phyloP scores from a whole-genome alignment of 129 eudicot species.

The Rutidosis leptorrhynchoides region DNA sequence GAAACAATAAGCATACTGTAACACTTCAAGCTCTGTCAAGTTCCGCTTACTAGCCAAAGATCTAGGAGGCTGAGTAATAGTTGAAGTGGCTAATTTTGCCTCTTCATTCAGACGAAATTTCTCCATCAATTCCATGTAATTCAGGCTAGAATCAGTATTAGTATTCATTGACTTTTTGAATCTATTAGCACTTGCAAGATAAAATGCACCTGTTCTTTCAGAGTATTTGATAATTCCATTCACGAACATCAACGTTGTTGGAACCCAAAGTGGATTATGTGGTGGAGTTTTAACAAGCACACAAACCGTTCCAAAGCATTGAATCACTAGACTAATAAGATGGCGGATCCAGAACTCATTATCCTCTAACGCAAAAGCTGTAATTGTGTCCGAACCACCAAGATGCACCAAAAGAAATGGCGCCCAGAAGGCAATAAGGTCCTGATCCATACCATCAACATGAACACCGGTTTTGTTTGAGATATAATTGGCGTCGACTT shows the following conservation, averaged over 20 bases:
- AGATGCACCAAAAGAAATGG: slow-evolving; percentile 55
- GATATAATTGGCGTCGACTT: background rate
- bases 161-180: slow-evolving; percentile 47
- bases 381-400: slow-evolving; percentile 62
- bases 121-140: slow-evolving; percentile 40
- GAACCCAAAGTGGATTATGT: slow-evolving; percentile 23
- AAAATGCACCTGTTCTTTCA: slow-evolving; percentile 29
- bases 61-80: slow-evolving; percentile 26
- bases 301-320: slow-evolving; percentile 17
- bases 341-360: slow-evolving; percentile 60
- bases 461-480: background rate
- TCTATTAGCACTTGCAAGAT: slow-evolving; percentile 40
- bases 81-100: slow-evolving; percentile 35
- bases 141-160: slow-evolving; percentile 39
- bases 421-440: slow-evolving; percentile 53
- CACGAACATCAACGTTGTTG: slow-evolving; percentile 35
- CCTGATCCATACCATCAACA: background rate
- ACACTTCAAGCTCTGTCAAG: slow-evolving; percentile 32
- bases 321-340: slow-evolving; percentile 36
- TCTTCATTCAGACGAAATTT: slow-evolving; percentile 32
- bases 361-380: slow-evolving; percentile 56
- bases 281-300: slow-evolving; percentile 32
- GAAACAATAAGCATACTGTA: slow-evolving; percentile 41
- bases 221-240: slow-evolving; percentile 42
- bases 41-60: slow-evolving; percentile 15